Percentiles rank a stretch among this genome's conserved stretches.
Conservation (phyloP, 2,329 filamentous ascomycete species). For the Xylaria sp. region DNA sequence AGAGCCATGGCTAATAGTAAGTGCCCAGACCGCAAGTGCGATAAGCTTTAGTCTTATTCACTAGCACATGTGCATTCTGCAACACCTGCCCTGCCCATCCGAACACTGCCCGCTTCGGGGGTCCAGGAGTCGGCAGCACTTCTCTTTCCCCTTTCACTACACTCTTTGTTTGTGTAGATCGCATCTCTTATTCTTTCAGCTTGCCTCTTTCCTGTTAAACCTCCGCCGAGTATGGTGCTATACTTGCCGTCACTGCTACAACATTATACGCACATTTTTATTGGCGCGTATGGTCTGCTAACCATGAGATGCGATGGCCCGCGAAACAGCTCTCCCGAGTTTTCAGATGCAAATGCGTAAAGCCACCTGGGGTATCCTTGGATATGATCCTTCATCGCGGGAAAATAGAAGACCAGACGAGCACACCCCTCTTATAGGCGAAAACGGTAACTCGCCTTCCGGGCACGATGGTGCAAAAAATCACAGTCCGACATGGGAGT, state of each 20-base stretch:
- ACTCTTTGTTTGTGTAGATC: constrained; percentile 21
- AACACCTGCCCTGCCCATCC: neutral
- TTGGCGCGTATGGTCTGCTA: constrained; percentile 40
- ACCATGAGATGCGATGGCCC: constrained; percentile 46
- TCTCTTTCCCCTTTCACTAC: neutral
- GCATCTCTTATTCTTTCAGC: neutral
- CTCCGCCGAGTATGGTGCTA: constrained; percentile 25
- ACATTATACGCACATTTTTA: constrained; percentile 5
- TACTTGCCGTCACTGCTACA: constrained; percentile 1
- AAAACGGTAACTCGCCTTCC: constrained; percentile 24
- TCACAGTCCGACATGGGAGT: constrained; percentile 49
- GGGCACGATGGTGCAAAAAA: constrained; percentile 41
- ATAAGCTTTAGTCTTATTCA: constrained; percentile 25
- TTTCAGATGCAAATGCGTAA: constrained; percentile 44
- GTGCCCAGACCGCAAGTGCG: constrained; percentile 15
- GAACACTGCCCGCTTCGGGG: constrained; percentile 6
- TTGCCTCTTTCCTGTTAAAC: neutral
- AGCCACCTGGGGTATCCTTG: constrained; percentile 34
- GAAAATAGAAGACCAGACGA: constrained; percentile 46
- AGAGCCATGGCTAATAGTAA: constrained; percentile 32
- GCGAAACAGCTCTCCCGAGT: constrained; percentile 46
- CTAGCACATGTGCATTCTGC: constrained; percentile 4
- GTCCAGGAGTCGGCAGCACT: neutral
- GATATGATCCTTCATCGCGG: constrained; percentile 22
- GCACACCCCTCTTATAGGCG: constrained; percentile 43